Base-by-base conservation (phyloP, 2,329 filamentous ascomycete genomes). In the Colletotrichum abscissum region DNA sequence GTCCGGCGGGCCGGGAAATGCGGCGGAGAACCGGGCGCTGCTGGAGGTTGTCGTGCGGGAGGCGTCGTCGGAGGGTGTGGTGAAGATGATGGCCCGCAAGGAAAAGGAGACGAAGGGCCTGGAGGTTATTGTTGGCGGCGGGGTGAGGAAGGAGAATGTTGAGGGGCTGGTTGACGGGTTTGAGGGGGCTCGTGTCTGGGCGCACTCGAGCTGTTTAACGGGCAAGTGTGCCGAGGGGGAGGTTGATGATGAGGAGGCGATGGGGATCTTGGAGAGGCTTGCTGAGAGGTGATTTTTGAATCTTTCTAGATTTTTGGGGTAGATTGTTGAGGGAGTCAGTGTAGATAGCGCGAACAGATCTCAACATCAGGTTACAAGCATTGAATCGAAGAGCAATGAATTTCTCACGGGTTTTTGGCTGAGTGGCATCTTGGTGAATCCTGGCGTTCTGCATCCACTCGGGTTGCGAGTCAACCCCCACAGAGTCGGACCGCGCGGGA, bases 61-160 rank as follows among this genome's bases (percentile, higher is more conserved):
- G 26, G 79, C 79, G 1, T 75, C 64, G 33, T 35, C 11, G 28
- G 28, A 30, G 28, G 28, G 28, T 2, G 28, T 30, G 28, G 28
- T 30, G 28, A 30, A 30, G 33, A 35, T 5, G 33, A 35, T 12
- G 33, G 12, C 12, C 33, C 1, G 26, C 26, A 26, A 26, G 26
- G 26, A 26, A 26, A 26, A 26, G 26, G 26, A 26, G 26, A 26
- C 26, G 26, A 26, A n/a, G 5, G 72, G 76, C 22, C 76, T 89
- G 1, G 84, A 90, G 77, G 79, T 90, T 58, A 83, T 90, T 16
- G 81, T 88, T 4, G 88, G 88, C 0, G 89, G 89, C 0, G 88
- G 88, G 1, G 82, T 89, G 22, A 81, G 87, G 56, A 82, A 80
- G 56, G 69, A 69, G n/a, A 88, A 87, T 69, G 78, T 86, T 8